Evolutionary conservation across 1,284 basidiomycete species (phyloP), one percentile per base, ranked within the genome.

Genomic region (Gymnopus androsaceus): DNA sequence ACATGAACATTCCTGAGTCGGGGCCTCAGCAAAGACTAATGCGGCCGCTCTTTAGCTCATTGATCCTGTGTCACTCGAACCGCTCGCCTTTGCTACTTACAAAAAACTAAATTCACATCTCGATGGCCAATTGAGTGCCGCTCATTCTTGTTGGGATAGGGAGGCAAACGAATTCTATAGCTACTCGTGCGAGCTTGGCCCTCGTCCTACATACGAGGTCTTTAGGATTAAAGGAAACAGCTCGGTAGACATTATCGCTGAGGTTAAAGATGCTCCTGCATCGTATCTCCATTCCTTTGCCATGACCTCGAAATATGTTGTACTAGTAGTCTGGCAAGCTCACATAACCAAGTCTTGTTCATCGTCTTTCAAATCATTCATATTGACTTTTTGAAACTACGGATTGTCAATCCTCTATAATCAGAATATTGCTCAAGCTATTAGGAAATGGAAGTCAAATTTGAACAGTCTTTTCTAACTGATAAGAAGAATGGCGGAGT

Each of bases 81-180:
- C 73, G 3, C 61, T 73, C 51, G 65, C 64, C 25, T 9, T 63
- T 5, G 59, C 49, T 14, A 59, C 59, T 0, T 74, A 75, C 60
- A 37, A 56, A 0, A 46, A 53, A 3, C 58, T 75, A n/a, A 66
- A 73, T 41, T 66, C 67, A 2, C 64, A 66, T 12, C 69, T 75
- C 15, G 65, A 65, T 3, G 74, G 74, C 3, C 50, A 4, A n/a
- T 27, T 74, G 11, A 67, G 69, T 46, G 70, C 69, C 5, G 69
- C 74, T n/a, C 73, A 75, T 48, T 66, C 71, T 25, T 74, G 73
- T 53, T 67, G 64, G 23, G 74, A 74, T 48, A 61, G 66, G 1
- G 60, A 64, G 38, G 67, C 67, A 0, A 66, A 69, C 25, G 74
- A 73, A 25, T 42, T 74, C 38, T 74, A 65, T 56, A 75, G 75